Base-by-base conservation (phyloP, 805 yeast genomes). In the Saccharomycopsis babjevae region DNA sequence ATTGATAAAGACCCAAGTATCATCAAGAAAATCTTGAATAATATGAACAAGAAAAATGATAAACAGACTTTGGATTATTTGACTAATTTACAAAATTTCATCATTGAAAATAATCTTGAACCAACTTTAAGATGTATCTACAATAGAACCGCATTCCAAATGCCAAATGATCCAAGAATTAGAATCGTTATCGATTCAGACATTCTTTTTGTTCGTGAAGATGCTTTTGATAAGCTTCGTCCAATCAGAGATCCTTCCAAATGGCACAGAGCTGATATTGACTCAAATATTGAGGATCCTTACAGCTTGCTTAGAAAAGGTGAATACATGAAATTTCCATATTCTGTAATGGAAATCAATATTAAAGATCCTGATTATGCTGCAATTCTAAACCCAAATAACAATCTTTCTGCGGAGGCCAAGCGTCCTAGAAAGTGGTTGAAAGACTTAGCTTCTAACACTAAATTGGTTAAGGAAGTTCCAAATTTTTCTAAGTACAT, bases 241-340 rank as follows among this genome's bases (percentile, higher is more conserved):
- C 98, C 99, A 18, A 87, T 91, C 64, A 86, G 99, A 74, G 88
- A 90, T 69, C 96, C 97, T 43, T 73, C 75, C 22, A 82, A 79
- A 67, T 93, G 99, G 99, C 98, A 92, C 74, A 83, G 98, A 73
- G 77, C 84, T 55, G 98, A 94, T 71, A 83, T 93, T 60, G 99
- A 93, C 73, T 83, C 92, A 36, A 77, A 84, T 59, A 79, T 87
- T 42, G 79, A 81, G 13, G 81, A 86, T 65, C 92, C 94, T 57
- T 79, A 83, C 67, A 81, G 85, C 40, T 78, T 86, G 60, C 79
- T 93, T 69, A 82, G 97, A 74, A 86, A 86, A 68, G 96, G 96
- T 54, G 98, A 93, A 73, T 88, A 73, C 68, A 73, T 85, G 43
- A 85, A 87, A 70, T 91, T 91, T 74, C 97, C 97, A 16, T 86